These are phyloP conservation scores for Pelargonium cotyledonis DNA, from an alignment of 441 rosid genomes.

Conservation along the genomic window DNA sequence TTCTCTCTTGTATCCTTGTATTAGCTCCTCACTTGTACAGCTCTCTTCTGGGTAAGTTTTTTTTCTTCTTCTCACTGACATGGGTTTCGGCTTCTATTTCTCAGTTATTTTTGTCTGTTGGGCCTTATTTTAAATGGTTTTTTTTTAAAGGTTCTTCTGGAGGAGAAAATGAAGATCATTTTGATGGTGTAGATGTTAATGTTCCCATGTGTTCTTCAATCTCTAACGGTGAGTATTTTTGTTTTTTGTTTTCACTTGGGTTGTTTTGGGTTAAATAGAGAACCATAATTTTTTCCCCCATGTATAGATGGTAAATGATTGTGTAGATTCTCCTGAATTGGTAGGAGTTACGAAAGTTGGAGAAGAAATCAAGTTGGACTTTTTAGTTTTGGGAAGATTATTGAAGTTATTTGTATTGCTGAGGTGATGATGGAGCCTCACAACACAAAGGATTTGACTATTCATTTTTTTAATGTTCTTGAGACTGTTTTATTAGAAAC, in stretches of 20 bases:
- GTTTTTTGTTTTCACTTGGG: slow-evolving; percentile 1
- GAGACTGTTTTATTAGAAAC: not conserved
- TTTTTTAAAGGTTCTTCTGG: slow-evolving; percentile 50
- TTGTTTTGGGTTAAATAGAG: not conserved
- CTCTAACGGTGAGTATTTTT: slow-evolving; percentile 43
- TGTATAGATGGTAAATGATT: not conserved
- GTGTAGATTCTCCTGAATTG: not conserved
- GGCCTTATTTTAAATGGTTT: not conserved
- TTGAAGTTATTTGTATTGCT: not conserved
- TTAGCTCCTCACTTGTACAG: slow-evolving; percentile 43
- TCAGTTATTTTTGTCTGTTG: not conserved
- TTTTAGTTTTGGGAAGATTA: not conserved
- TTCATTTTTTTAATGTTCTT: not conserved
- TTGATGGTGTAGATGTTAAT: slow-evolving; percentile 24
- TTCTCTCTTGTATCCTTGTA: slow-evolving; percentile 54
- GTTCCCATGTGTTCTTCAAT: slow-evolving; percentile 43
- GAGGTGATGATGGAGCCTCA: not conserved
- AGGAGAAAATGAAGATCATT: slow-evolving; percentile 30
- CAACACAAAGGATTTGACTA: not conserved
- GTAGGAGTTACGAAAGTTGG: not conserved
- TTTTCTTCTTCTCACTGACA: not conserved
- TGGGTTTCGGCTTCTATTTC: not conserved
- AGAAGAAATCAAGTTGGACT: not conserved
- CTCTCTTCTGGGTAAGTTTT: slow-evolving; percentile 42
- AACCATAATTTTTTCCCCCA: not conserved